Base-by-base conservation (phyloP, 164 flowering plant genomes). In the Vitis rupestris region DNA sequence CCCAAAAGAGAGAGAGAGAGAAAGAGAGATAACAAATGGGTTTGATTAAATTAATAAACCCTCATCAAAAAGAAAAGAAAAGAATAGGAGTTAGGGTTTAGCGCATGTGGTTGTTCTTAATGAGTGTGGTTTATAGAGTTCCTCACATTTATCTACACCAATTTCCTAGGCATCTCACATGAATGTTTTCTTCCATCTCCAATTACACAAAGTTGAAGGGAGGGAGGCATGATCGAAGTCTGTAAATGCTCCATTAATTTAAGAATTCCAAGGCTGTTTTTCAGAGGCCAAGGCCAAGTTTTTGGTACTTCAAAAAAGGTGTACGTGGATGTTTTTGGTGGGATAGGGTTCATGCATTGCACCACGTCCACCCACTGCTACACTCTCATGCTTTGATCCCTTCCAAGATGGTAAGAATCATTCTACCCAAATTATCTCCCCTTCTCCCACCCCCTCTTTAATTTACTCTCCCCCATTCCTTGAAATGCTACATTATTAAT, bases 101-200 rank as follows among this genome's bases (percentile, higher is more conserved):
- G 65, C 0, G 3, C 83, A 78, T 74, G 80, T 70, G 79, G 69
- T 70, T n/a, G 68, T 23, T 65, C 65, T 56, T 68, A 71, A 72
- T 72, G 69, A 61, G 73, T 30, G 19, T 30, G 68, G 9, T 13
- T 44, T 12, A n/a, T 1, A 11, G 15, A 13, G 56, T 48, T 63
- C 47, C 16, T 44, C 51, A 37, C 3, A 19, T 13, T 37, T 58
- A 59, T 70, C 64, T 56, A 60, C 53, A 11, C 61, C 30, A 27
- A 50, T 13, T 30, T 48, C 55, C 9, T 27, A 23, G 49, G 63
- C 65, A 66, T 49, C 52, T 19, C 55, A 54, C 66, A 37, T 63
- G 64, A 29, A 53, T 53, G n/a, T 50, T 57, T 27, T 58, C 30
- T 30, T 50, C 17, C 19, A 57, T 58, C 48, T 50, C 52, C 62